Evolutionary conservation across 495 filamentous ascomycete genomes (phyloP).

Genomic region (Annulohypoxylon moriforme): DNA sequence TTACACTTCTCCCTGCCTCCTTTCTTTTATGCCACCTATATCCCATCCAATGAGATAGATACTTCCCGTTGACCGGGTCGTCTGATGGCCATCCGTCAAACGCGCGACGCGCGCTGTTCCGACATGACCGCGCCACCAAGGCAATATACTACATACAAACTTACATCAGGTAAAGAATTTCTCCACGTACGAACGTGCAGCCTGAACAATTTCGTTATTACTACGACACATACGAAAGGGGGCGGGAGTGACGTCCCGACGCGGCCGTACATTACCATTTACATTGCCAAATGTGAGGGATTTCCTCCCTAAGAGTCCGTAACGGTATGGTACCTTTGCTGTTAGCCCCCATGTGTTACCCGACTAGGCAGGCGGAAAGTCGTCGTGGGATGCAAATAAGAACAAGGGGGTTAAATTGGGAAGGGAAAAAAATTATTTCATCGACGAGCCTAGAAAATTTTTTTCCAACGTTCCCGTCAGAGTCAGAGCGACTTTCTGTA

Average conservation of each 20-base stretch:
- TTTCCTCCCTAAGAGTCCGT: slow-evolving; percentile 22
- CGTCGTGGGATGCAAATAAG: slow-evolving; percentile 33
- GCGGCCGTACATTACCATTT: background rate
- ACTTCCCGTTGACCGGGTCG: slow-evolving; percentile 16
- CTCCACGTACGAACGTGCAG: slow-evolving; percentile 20
- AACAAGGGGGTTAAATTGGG: slow-evolving; percentile 26
- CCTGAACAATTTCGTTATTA: slow-evolving; percentile 22
- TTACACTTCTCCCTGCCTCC: background rate
- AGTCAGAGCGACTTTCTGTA: slow-evolving; percentile 5
- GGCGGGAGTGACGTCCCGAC: slow-evolving; percentile 16
- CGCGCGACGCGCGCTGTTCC: slow-evolving; percentile 38
- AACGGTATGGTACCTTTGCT: slow-evolving; percentile 2
- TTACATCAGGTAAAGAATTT: slow-evolving; percentile 7
- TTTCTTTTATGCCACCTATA: slow-evolving; percentile 1
- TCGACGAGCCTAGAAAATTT: background rate
- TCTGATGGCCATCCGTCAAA: slow-evolving; percentile 27
- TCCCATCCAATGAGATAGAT: slow-evolving; percentile 14
- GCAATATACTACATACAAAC: slow-evolving; percentile 14
- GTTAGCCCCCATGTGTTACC: slow-evolving; percentile 23
- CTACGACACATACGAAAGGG: background rate
- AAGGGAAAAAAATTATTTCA: slow-evolving; percentile 19
- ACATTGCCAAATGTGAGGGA: slow-evolving; percentile 15
- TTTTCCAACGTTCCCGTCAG: slow-evolving; percentile 19
- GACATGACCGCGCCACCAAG: slow-evolving; percentile 33
- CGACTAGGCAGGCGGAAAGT: slow-evolving; percentile 31